Conservation (phyloP, 1,139 yeast species). For the Sugiyamaella japonica region DNA sequence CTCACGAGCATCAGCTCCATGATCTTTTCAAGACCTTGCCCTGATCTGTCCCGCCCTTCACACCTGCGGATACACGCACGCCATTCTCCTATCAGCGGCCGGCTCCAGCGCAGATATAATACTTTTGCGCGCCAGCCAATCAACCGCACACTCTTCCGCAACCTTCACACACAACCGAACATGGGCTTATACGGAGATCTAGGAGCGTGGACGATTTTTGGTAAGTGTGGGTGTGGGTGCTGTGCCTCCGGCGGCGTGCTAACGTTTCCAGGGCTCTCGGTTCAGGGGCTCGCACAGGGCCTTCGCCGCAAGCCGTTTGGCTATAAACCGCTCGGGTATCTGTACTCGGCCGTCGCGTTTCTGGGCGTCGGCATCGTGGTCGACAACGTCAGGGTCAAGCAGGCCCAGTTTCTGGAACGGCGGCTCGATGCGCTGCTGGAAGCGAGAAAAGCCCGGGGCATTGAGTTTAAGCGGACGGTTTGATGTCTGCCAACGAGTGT, state of each 20-base stretch:
- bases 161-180: not conserved
- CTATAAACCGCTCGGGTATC: constrained; percentile 40
- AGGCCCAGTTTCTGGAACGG: constrained; percentile 37
- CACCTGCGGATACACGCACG: not conserved
- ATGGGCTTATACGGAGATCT: constrained; percentile 39
- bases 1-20: not conserved
- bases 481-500: too few species aligned
- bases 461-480: constrained; percentile 24
- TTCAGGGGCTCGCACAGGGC: constrained; percentile 42
- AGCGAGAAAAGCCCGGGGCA: constrained; percentile 39
- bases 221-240: constrained; percentile 18
- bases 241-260: not conserved
- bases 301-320: constrained; percentile 41
- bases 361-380: constrained; percentile 39
- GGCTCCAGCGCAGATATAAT: not conserved
- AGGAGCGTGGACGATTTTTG: constrained; percentile 39
- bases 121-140: constrained; percentile 3
- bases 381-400: constrained; percentile 36
- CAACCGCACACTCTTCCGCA: not conserved
- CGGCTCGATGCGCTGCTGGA: constrained; percentile 36
- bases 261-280: constrained; percentile 34
- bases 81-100: not conserved
- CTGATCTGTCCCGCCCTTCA: not conserved
- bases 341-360: constrained; percentile 38
- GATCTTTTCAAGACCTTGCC: constrained; percentile 9